Evolutionary conservation across 139 green algal species (phyloP).

Genomic region (Chlorella ohadii): DNA sequence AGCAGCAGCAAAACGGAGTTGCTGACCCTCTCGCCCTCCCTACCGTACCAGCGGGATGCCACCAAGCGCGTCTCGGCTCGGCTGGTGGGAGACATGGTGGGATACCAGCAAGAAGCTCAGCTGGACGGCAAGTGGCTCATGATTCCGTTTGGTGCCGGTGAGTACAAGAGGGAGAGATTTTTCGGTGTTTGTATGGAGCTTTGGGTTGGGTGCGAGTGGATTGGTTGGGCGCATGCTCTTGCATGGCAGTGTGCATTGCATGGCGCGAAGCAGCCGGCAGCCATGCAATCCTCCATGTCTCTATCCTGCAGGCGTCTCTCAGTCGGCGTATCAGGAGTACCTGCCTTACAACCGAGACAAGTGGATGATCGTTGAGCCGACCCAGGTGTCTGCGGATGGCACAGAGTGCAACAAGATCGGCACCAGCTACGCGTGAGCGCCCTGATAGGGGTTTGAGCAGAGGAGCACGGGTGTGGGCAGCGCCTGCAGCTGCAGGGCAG

Average conservation of each 20-base stretch:
- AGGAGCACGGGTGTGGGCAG: too few species aligned
- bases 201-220: too few species aligned
- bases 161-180: too few species aligned
- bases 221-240: too few species aligned
- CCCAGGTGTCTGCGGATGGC: constrained; percentile 48
- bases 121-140: constrained; percentile 65
- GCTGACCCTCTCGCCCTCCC: constrained; percentile 59
- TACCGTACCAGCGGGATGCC: constrained; percentile 46
- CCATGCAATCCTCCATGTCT: too few species aligned
- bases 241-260: too few species aligned
- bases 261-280: too few species aligned
- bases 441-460: too few species aligned
- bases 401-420: constrained; percentile 74
- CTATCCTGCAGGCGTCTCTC: too few species aligned
- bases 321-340: too few species aligned
- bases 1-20: not conserved
- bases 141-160: constrained; percentile 3
- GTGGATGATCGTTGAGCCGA: constrained; percentile 81
- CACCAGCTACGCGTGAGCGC: constrained; percentile 36
- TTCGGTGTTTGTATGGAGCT: too few species aligned
- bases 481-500: too few species aligned
- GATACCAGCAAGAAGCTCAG: constrained; percentile 59
- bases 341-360: not conserved
- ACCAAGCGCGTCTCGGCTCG: constrained; percentile 52
- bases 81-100: constrained; percentile 81